These are phyloP conservation scores for Botrytis cinerea DNA, from an alignment of 2,329 filamentous ascomycete genomes.

Conservation along the genomic window DNA sequence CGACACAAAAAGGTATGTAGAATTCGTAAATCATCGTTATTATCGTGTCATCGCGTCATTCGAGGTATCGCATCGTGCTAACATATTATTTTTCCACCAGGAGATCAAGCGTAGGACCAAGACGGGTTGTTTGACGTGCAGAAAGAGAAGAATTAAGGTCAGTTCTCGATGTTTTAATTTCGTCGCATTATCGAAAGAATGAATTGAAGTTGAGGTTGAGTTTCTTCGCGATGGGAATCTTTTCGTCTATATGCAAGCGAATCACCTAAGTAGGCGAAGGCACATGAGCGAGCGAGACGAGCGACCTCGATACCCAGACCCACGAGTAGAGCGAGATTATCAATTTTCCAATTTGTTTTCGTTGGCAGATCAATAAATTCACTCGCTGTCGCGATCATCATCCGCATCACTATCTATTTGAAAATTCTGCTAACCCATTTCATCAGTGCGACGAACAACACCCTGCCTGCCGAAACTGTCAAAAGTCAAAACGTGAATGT, in stretches of 20 bases:
- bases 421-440: slow-evolving; percentile 27
- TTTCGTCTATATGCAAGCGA: slow-evolving; percentile 43
- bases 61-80: slow-evolving; percentile 32
- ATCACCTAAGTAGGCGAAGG: slow-evolving; percentile 44
- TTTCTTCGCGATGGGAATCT: slow-evolving; percentile 40
- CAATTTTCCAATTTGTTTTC: slow-evolving; percentile 19
- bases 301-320: slow-evolving; percentile 25
- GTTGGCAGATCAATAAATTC: slow-evolving; percentile 16
- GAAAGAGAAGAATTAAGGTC: slow-evolving; percentile 73
- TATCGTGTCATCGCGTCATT: slow-evolving; percentile 23
- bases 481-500: slow-evolving; percentile 85
- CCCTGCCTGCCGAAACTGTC: slow-evolving; percentile 87
- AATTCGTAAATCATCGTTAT: slow-evolving; percentile 2
- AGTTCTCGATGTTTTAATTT: slow-evolving; percentile 41
- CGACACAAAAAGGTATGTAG: slow-evolving; percentile 55
- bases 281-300: slow-evolving; percentile 38
- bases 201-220: slow-evolving; percentile 35
- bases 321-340: slow-evolving; percentile 24
- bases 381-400: slow-evolving; percentile 18
- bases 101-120: slow-evolving; percentile 77
- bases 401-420: slow-evolving; percentile 13
- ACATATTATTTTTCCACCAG: slow-evolving; percentile 42
- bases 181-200: slow-evolving; percentile 31
- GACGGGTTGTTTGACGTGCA: slow-evolving; percentile 68
- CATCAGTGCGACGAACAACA: slow-evolving; percentile 91